phyloP scores from a whole-genome alignment of 805 yeast species.

The Dipodascus albidus region DNA sequence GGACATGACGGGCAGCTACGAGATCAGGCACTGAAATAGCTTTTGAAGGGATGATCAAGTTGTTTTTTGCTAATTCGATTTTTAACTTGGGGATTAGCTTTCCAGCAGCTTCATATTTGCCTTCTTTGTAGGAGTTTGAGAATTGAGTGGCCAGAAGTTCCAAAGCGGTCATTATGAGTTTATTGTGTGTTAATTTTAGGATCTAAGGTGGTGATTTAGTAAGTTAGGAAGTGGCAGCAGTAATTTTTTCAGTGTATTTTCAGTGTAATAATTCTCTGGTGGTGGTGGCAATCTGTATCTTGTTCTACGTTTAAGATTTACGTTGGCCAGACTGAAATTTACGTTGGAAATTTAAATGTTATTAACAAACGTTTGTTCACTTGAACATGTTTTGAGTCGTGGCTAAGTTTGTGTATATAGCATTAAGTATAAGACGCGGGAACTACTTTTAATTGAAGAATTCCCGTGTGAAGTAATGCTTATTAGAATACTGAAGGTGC shows the following conservation, averaged over 20 bases:
- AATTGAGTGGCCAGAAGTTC: slow-evolving; percentile 61
- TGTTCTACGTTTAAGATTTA: neutral
- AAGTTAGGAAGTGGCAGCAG: neutral
- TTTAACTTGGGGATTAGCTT: slow-evolving; percentile 60
- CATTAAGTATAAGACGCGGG: too few relatives aligned
- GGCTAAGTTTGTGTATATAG: too few relatives aligned
- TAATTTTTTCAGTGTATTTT: too few relatives aligned
- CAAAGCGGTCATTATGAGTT: slow-evolving; percentile 31
- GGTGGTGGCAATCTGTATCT: neutral
- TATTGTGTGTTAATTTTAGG: neutral
- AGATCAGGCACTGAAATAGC: slow-evolving; percentile 41
- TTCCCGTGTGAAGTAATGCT: too few relatives aligned
- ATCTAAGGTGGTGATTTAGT: neutral
- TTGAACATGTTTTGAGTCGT: too few relatives aligned
- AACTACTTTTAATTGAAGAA: too few relatives aligned
- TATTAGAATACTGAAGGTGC: too few relatives aligned
- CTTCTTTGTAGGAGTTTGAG: slow-evolving; percentile 48
- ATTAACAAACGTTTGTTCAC: too few relatives aligned
- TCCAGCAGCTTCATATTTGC: slow-evolving; percentile 51
- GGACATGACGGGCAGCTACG: slow-evolving; percentile 63
- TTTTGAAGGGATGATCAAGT: slow-evolving; percentile 59
- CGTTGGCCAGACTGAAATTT: neutral
- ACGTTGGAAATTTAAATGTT: neutral
- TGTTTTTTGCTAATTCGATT: slow-evolving; percentile 64
- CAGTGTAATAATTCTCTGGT: neutral